Evolutionary conservation across 2,329 filamentous ascomycete genomes (phyloP).

Genomic region (Beauveria sp.): DNA sequence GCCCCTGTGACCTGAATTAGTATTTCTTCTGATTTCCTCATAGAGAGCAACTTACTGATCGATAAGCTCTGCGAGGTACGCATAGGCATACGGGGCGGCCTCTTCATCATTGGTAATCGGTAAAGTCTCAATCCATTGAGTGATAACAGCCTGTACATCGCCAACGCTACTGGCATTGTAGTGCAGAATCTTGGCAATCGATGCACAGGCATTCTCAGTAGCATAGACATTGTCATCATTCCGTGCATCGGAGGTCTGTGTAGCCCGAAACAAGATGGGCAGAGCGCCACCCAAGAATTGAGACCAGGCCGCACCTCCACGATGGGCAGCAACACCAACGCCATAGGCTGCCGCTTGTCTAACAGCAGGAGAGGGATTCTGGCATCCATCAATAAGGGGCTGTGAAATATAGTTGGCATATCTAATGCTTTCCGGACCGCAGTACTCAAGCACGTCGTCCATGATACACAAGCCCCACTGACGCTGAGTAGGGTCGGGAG

Average conservation of each 20-base stretch:
- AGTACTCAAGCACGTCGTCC: conserved; percentile 97
- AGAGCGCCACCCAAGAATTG: conserved; percentile 77
- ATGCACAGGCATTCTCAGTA: conserved; percentile 93
- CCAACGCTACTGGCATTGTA: conserved; percentile 73
- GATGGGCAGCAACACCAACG: conserved; percentile 89
- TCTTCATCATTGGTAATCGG: conserved; percentile 94
- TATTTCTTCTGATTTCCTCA: neutral
- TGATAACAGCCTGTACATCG: conserved; percentile 67
- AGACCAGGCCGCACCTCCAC: conserved; percentile 79
- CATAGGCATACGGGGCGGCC: conserved; percentile 91
- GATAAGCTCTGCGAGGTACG: conserved; percentile 84
- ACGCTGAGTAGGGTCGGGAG: conserved; percentile 77
- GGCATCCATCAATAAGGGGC: conserved; percentile 79
- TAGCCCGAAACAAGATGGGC: conserved; percentile 77
- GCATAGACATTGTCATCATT: conserved; percentile 93
- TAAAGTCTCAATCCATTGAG: conserved; percentile 85
- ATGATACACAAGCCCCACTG: conserved; percentile 99
- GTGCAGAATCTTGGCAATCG: conserved; percentile 93
- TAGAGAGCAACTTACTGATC: conserved; percentile 67
- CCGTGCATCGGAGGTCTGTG: conserved; percentile 71
- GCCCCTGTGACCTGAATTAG: conserved; percentile 51
- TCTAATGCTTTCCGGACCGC: conserved; percentile 76
- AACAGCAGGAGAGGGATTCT: conserved; percentile 80
- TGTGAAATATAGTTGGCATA: conserved; percentile 82
- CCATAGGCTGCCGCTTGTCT: conserved; percentile 94